Base-by-base conservation (phyloP, 2,329 filamentous ascomycete species). In the Aspergillus ruber region DNA sequence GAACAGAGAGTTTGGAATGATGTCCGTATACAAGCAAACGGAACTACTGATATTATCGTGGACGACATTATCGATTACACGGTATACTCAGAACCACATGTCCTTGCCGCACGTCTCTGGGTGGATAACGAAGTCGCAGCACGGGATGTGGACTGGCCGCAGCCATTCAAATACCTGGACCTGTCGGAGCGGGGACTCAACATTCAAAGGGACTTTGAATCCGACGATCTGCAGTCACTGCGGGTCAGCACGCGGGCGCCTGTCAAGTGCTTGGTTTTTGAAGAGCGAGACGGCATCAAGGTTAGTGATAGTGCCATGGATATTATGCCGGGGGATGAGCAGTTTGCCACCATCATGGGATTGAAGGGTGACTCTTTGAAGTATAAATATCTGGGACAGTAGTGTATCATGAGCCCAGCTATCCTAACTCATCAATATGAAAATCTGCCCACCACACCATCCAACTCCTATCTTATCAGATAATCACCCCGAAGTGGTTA, bases 231-330 rank as follows among this genome's bases (percentile, higher is more conserved):
- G 41, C 53, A 56, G 47, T 54, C 45, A 1, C 71, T 79, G 32
- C 56, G 65, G 25, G 68, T 81, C 53, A 74, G 59, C 53, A 71
- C 74, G 5, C 57, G 66, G 42, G 76, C 74, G 61, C 78, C 79
- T 2, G 78, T 79, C 2, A 82, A 82, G 54, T 78, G 79, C 10
- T 62, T 82, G n/a, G 79, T 81, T 3, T 80, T 81, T 53, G 79
- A 81, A 59, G 79, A 81, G 56, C 63, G 76, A 45, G 73, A 78
- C 45, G 77, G 76, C 9, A 72, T 81, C 38, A 67, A 73, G 10
- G 62, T 80, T 17, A 71, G 74, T 44, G 78, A 82, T 58, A 81
- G 76, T 56, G 78, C 76, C 7, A 70, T 82, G 45, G 79, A 82
- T 56, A 61, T 81, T 49, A 74, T 80, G 5, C 79, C 79, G n/a